These are phyloP conservation scores for Clohesyomyces aquaticus DNA, from an alignment of 495 filamentous ascomycete species.

Conservation along the genomic window DNA sequence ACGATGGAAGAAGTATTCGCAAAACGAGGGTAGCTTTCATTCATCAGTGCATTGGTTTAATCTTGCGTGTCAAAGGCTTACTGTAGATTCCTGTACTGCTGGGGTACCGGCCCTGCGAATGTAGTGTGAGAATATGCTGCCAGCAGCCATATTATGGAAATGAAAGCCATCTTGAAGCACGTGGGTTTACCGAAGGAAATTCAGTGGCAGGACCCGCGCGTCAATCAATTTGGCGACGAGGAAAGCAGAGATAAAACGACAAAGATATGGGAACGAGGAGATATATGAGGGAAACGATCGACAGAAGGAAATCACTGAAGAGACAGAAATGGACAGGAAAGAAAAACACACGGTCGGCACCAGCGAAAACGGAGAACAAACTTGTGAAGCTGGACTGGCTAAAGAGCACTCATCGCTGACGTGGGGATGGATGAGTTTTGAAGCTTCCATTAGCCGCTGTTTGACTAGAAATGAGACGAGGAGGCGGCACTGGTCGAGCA, in stretches of 20 bases:
- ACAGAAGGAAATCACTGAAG: slow-evolving; percentile 19
- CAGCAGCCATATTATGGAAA: slow-evolving; percentile 36
- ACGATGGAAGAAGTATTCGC: slow-evolving; percentile 29
- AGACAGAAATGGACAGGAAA: slow-evolving; percentile 20
- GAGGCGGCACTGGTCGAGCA: slow-evolving; percentile 34
- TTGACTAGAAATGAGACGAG: slow-evolving; percentile 33
- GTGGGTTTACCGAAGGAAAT: slow-evolving; percentile 5
- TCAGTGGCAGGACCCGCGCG: slow-evolving; percentile 27
- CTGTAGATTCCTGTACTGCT: slow-evolving; percentile 27
- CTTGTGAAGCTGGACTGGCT: slow-evolving; percentile 20
- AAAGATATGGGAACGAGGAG: slow-evolving; percentile 15
- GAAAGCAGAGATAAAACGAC: slow-evolving; percentile 13
- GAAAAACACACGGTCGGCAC: slow-evolving; percentile 21
- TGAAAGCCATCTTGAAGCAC: slow-evolving; percentile 34
- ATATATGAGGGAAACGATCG: slow-evolving; percentile 38
- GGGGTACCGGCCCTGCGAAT: slow-evolving; percentile 39
- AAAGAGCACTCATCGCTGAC: background rate
- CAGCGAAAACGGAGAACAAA: slow-evolving; percentile 30
- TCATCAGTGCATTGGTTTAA: slow-evolving; percentile 2
- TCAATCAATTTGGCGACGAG: slow-evolving; percentile 15
- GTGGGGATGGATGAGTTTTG: slow-evolving; percentile 31
- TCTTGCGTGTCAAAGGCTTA: background rate
- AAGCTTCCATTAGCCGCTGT: slow-evolving; percentile 41
- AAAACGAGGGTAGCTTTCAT: slow-evolving; percentile 21
- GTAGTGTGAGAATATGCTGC: slow-evolving; percentile 32